A percentile compares a stretch with the other conserved stretches of the same genome.
Evolutionary conservation across 768 basidiomycete genomes (phyloP).

Genomic region (Xerocomus brunneocitrinus): DNA sequence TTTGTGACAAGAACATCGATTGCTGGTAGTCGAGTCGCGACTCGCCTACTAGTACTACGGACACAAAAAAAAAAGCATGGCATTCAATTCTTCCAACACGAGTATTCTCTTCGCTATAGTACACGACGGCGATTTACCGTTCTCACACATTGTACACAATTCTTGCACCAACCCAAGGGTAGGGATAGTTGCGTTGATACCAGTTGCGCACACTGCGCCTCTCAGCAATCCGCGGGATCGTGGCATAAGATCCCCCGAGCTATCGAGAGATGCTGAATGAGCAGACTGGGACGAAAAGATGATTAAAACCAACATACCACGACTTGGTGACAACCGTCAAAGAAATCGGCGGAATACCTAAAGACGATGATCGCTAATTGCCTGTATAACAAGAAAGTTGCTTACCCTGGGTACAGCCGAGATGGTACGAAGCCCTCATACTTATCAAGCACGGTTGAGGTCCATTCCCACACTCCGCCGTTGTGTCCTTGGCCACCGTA

Average conservation of each 20-base stretch:
- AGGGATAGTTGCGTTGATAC: slow-evolving; percentile 89
- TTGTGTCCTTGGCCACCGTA: slow-evolving; percentile 66
- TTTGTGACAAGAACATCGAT: no score
- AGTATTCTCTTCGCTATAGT: slow-evolving; percentile 4
- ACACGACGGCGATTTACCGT: neutral
- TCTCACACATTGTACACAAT: slow-evolving; percentile 50
- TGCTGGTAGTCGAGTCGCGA: no score
- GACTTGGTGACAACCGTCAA: slow-evolving; percentile 80
- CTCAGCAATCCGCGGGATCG: slow-evolving; percentile 76
- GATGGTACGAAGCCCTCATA: slow-evolving; percentile 76
- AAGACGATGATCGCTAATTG: neutral
- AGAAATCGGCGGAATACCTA: slow-evolving; percentile 86
- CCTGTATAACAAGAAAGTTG: neutral
- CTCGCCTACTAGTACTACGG: no score
- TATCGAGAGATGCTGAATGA: slow-evolving; percentile 27
- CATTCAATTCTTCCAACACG: neutral
- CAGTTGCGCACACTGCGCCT: slow-evolving; percentile 81
- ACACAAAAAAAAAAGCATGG: neutral
- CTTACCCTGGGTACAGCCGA: slow-evolving; percentile 80
- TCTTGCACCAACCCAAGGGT: slow-evolving; percentile 79
- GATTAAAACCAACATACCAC: slow-evolving; percentile 55
- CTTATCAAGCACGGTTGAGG: slow-evolving; percentile 68
- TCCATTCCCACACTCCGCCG: slow-evolving; percentile 99
- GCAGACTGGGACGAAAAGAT: neutral
- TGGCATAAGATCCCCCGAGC: slow-evolving; percentile 89